Evolutionary conservation across 2,329 filamentous ascomycete genomes (phyloP), one percentile per base, ranked within the genome.

Genomic region (Pseudogymnoascus destructans): DNA sequence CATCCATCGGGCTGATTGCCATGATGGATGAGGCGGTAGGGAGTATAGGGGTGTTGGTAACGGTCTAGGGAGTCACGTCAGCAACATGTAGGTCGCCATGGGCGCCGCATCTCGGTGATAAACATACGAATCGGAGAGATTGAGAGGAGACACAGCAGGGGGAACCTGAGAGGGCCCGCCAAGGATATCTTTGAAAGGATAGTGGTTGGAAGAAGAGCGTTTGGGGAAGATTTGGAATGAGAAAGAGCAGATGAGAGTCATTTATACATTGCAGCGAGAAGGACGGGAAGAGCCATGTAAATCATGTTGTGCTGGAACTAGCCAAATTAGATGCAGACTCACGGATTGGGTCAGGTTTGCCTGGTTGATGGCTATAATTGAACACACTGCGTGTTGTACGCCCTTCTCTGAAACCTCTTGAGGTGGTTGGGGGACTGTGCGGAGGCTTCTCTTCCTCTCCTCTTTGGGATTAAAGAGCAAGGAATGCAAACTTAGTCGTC

Each of bases 131-230:
- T 65, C 68, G 54, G 46, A 52, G 64, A 63, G 19, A 63, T 65
- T 15, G 70, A 66, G 2, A 72, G 71, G 32, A 72, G 70, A 19
- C 73, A 73, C 54, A 74, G 56, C 38, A 73, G 69, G 32, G 66
- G 61, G 13, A 10, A 15, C 55, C 40, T 63, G 59, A 67, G 66
- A n/a, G 3, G 63, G 61, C 57, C 61, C 64, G 55, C 68, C 72
- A 58, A 64, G 61, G n/a, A 64, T 66, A 15, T 74, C 70, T 61
- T 73, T 71, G 61, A 75, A 64, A 56, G 64, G 65, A 35, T 70
- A 66, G 58, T 71, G 68, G 62, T 73, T 68, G 7, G 74, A 73
- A 15, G 73, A 73, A 46, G 74, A 75, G 58, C 73, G 71, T 65
- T 73, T 69, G 59, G 75, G 75, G 27, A 57, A 11, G 55, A 57